phyloP scores from a whole-genome alignment of 108 stramenopile species.

The Craspedostauros australis region DNA sequence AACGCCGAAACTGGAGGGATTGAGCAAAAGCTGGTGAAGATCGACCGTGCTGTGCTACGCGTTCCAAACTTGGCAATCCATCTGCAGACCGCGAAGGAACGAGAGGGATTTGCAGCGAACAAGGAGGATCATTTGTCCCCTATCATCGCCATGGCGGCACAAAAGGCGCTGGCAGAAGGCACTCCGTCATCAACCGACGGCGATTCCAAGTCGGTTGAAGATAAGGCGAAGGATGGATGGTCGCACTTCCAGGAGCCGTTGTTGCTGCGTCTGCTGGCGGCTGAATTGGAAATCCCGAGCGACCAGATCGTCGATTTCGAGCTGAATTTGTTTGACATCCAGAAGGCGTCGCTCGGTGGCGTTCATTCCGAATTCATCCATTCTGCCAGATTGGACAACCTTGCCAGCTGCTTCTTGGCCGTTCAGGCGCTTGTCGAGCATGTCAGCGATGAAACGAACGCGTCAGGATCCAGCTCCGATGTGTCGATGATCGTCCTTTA shows the following conservation, averaged over 20 bases:
- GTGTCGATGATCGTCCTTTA: conserved; percentile 88
- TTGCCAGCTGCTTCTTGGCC: conserved; percentile 85
- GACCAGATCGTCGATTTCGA: conserved; percentile 89
- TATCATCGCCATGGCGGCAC: conserved; percentile 78
- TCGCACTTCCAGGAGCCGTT: conserved; percentile 76
- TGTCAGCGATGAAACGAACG: conserved; percentile 25
- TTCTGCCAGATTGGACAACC: conserved; percentile 93
- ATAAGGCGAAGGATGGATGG: conserved; percentile 48
- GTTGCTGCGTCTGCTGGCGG: conserved; percentile 71
- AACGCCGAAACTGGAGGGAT: conserved; percentile 16
- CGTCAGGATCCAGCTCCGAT: conserved; percentile 47
- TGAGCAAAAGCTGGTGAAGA: conserved; percentile 55
- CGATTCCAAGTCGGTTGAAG: conserved; percentile 5
- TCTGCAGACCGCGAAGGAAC: conserved; percentile 78
- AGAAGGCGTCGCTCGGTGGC: conserved; percentile 85
- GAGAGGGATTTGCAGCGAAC: conserved; percentile 83
- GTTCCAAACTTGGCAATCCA: conserved; percentile 96
- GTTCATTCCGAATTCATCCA: conserved; percentile 83
- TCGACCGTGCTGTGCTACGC: conserved; percentile 71
- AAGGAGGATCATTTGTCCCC: conserved; percentile 92
- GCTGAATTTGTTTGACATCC: conserved; percentile 88
- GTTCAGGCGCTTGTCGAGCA: conserved; percentile 67
- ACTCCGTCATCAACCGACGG: conserved; percentile 8
- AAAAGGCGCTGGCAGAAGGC: conserved; percentile 51
- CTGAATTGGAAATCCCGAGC: conserved; percentile 46